Percentiles rank a stretch among this genome's conserved stretches.
These are phyloP conservation scores for Rhodotorula glutinis DNA, from an alignment of 1,284 basidiomycete genomes.

Conservation along the genomic window DNA sequence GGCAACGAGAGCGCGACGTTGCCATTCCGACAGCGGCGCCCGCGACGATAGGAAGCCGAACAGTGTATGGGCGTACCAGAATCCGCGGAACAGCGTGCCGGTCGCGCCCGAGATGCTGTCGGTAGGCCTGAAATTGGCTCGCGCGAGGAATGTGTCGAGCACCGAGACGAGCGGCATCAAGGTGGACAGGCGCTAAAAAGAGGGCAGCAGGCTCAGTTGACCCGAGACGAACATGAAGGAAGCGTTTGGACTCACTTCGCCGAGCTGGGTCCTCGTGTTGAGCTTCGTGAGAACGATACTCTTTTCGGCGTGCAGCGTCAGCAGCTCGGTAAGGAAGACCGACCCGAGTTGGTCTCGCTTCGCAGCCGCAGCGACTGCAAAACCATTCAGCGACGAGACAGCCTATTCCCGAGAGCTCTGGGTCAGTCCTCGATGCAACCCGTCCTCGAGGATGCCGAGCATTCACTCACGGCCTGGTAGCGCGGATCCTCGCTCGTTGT, in stretches of 20 bases:
- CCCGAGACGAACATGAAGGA: background rate
- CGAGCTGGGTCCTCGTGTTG: background rate
- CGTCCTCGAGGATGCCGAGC: too few species aligned
- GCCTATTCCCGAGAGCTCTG: too few species aligned
- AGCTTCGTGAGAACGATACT: constrained; percentile 4
- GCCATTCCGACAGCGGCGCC: constrained; percentile 58
- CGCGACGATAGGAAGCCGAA: constrained; percentile 66
- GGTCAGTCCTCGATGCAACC: too few species aligned
- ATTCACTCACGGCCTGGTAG: constrained; percentile 1
- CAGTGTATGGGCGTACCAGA: constrained; percentile 89
- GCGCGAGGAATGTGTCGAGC: constrained; percentile 85
- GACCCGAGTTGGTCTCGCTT: constrained; percentile 10
- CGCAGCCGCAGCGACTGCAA: background rate
- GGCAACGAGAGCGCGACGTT: constrained; percentile 62
- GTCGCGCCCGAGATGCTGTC: constrained; percentile 58
- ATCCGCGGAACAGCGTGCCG: constrained; percentile 81
- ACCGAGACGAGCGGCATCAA: constrained; percentile 64
- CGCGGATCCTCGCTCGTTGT: background rate
- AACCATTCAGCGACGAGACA: background rate
- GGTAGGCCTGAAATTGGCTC: constrained; percentile 59
- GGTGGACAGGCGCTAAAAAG: constrained; percentile 15
- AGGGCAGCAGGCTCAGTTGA: background rate
- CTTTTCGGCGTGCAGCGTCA: constrained; percentile 12
- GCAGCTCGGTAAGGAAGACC: constrained; percentile 18
- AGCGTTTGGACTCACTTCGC: constrained; percentile 1